Percentiles rank a stretch among this genome's conserved stretches.
Conservation (phyloP, 1,284 basidiomycete species). For the Neonothopanus nambi region DNA sequence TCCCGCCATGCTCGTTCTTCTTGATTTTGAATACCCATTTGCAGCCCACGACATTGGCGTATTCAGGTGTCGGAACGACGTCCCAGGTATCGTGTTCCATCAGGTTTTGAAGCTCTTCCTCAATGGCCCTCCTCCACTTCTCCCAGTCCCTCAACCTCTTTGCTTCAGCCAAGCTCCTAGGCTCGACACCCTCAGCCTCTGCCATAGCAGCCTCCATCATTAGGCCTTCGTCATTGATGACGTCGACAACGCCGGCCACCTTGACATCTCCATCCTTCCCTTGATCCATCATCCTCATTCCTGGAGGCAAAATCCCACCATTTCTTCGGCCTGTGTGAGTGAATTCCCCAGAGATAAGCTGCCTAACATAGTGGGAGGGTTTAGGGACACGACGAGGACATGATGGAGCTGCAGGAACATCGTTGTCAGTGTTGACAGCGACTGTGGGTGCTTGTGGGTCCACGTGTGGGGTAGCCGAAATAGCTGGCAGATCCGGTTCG, state of each 20-base stretch:
- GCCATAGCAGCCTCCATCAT: not conserved
- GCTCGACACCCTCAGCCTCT: not conserved
- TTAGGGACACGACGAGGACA: no score
- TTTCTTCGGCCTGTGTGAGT: no score
- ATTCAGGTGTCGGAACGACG: conserved; percentile 23
- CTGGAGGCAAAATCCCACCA: no score
- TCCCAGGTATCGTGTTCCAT: conserved; percentile 25
- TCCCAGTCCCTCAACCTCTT: not conserved
- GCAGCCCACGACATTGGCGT: conserved; percentile 25
- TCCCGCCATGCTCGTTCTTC: conserved; percentile 27
- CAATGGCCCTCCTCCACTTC: conserved; percentile 31
- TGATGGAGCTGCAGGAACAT: no score
- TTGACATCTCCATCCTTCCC: not conserved
- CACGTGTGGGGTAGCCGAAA: no score
- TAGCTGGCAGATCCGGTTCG: not conserved
- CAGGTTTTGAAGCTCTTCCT: conserved; percentile 27
- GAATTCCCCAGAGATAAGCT: no score
- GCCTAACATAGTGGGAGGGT: no score
- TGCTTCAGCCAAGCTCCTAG: not conserved
- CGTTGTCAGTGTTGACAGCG: no score
- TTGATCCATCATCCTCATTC: no score
- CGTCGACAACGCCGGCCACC: not conserved
- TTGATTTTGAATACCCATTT: conserved; percentile 39
- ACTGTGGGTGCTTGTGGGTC: no score
- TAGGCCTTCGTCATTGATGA: not conserved